Percentiles rank a stretch among this genome's conserved stretches.
Conservation (phyloP, 1,284 basidiomycete species). For the Pulchroboletus neoregius region DNA sequence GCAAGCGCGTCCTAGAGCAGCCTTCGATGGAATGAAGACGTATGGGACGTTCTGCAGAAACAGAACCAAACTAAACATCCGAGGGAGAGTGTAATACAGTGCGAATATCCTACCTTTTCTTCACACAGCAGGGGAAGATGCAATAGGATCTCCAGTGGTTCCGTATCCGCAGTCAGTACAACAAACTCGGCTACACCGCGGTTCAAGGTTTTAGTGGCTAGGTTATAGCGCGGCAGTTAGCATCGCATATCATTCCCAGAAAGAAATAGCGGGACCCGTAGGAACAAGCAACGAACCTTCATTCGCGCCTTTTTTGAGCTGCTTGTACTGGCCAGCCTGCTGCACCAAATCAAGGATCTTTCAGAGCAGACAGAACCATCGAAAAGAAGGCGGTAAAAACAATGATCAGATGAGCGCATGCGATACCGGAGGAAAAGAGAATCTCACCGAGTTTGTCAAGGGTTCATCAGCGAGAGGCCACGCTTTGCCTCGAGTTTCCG, state of each 20-base stretch:
- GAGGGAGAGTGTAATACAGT: neutral
- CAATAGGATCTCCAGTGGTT: conserved; percentile 96
- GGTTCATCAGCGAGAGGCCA: conserved; percentile 90
- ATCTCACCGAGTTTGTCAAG: conserved; percentile 88
- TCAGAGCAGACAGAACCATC: conserved; percentile 1
- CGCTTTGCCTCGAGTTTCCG: conserved; percentile 70
- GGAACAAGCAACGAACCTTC: conserved; percentile 56
- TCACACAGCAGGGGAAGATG: conserved; percentile 98
- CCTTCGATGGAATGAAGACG: conserved; percentile 92
- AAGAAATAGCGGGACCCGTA: neutral
- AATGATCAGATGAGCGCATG: neutral
- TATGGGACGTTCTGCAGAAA: conserved; percentile 88
- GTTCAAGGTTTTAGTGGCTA: conserved; percentile 96
- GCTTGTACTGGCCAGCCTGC: conserved; percentile 90
- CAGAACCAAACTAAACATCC: neutral
- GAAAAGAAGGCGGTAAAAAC: neutral
- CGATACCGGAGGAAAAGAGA: neutral
- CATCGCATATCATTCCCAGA: neutral
- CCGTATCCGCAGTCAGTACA: conserved; percentile 95
- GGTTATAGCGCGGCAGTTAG: conserved; percentile 13
- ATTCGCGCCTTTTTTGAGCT: conserved; percentile 98
- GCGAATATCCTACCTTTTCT: conserved; percentile 71
- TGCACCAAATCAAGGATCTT: conserved; percentile 89
- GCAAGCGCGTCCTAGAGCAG: conserved; percentile 93
- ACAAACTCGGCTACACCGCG: conserved; percentile 99